Conservation (phyloP, 2,329 filamentous ascomycete species). For the Arthrobotrys sphaeroides region DNA sequence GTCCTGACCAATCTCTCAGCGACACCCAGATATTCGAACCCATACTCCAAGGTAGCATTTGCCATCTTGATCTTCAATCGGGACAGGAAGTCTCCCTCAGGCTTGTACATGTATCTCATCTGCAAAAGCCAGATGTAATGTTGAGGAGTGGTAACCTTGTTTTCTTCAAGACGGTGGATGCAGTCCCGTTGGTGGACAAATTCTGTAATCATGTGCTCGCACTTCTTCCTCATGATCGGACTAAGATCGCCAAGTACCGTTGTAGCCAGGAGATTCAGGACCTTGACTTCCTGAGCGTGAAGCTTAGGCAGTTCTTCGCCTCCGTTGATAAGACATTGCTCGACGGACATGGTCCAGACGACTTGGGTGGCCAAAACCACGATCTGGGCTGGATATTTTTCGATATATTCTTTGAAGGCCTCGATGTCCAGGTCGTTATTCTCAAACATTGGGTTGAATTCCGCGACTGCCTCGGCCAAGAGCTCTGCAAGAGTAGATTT, state of each 20-base stretch:
- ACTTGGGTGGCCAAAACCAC: constrained; percentile 93
- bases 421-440: constrained; percentile 74
- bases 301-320: constrained; percentile 75
- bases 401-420: constrained; percentile 81
- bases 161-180: constrained; percentile 83
- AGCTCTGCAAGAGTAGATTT: constrained; percentile 91
- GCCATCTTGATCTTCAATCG: constrained; percentile 95
- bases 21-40: constrained; percentile 97
- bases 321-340: constrained; percentile 75
- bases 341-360: constrained; percentile 89
- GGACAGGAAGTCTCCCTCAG: constrained; percentile 81
- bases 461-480: constrained; percentile 82
- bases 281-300: constrained; percentile 82
- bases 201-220: constrained; percentile 97
- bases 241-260: constrained; percentile 91
- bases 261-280: constrained; percentile 84
- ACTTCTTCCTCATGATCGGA: constrained; percentile 89
- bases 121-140: constrained; percentile 94
- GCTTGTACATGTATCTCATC: constrained; percentile 92
- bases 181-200: constrained; percentile 97
- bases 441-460: constrained; percentile 81
- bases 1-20: constrained; percentile 95
- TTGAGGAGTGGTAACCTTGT: constrained; percentile 76
- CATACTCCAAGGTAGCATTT: constrained; percentile 92
- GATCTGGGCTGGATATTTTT: constrained; percentile 87